Percentiles rank a stretch among this genome's conserved stretches.
These are phyloP conservation scores for Tulasnella sp. DNA, from an alignment of 768 basidiomycete species.

Conservation along the genomic window DNA sequence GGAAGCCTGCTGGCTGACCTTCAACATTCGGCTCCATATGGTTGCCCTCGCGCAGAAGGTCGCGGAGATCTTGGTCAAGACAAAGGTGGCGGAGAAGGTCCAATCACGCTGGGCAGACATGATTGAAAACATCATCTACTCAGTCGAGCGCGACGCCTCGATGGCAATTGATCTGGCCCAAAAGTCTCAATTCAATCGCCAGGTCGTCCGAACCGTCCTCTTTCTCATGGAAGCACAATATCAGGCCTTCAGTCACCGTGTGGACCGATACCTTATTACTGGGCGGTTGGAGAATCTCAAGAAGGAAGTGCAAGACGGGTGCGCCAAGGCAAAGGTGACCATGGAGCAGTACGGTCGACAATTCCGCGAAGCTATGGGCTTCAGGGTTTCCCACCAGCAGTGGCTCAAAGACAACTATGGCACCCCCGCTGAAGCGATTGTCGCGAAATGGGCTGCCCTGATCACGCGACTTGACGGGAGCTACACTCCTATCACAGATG, in stretches of 20 bases:
- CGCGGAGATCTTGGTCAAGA: slow-evolving; percentile 32
- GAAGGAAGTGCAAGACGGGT: background rate
- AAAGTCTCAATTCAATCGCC: slow-evolving; percentile 46
- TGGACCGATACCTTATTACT: slow-evolving; percentile 26
- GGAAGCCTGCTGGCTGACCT: slow-evolving; percentile 50
- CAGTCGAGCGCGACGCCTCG: slow-evolving; percentile 42
- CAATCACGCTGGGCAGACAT: slow-evolving; percentile 41
- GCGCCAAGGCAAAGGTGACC: background rate
- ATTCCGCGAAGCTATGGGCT: slow-evolving; percentile 23
- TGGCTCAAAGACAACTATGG: slow-evolving; percentile 45
- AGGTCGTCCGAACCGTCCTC: slow-evolving; percentile 41
- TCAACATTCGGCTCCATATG: slow-evolving; percentile 48
- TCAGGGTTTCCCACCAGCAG: slow-evolving; percentile 23
- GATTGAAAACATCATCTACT: slow-evolving; percentile 39
- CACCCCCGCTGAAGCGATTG: slow-evolving; percentile 33
- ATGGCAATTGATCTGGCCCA: slow-evolving; percentile 43
- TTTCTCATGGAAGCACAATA: slow-evolving; percentile 41
- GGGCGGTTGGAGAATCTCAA: background rate
- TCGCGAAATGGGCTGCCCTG: slow-evolving; percentile 43
- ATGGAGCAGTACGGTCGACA: slow-evolving; percentile 18
- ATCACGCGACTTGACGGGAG: slow-evolving; percentile 35
- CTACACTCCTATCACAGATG: slow-evolving; percentile 45
- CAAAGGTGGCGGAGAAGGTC: slow-evolving; percentile 2
- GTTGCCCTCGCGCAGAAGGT: slow-evolving; percentile 38
- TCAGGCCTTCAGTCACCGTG: slow-evolving; percentile 37